Conservation (phyloP, 1,284 basidiomycete genomes). For the Veloboletus limbatus region DNA sequence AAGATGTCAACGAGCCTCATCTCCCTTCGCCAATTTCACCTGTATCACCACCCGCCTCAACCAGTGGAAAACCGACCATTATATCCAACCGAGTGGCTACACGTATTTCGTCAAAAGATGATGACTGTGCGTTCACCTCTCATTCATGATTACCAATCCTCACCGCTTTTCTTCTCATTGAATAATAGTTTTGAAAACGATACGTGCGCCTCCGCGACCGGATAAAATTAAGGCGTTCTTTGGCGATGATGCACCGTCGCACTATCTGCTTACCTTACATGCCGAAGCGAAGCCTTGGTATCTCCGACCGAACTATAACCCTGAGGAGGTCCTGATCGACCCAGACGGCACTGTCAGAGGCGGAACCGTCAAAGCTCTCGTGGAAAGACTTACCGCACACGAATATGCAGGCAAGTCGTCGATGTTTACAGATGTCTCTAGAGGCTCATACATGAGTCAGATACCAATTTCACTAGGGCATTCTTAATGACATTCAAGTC, state of each 20-base stretch:
- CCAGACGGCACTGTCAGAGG: constrained; percentile 67
- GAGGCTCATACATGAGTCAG: constrained; percentile 33
- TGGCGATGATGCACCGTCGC: constrained; percentile 52
- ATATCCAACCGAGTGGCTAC: background rate
- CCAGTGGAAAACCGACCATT: constrained; percentile 6
- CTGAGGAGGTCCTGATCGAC: constrained; percentile 65
- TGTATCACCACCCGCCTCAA: constrained; percentile 11
- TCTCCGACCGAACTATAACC: constrained; percentile 60
- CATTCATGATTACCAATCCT: background rate
- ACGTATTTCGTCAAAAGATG: constrained; percentile 12
- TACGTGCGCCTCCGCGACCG: constrained; percentile 22
- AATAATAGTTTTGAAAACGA: constrained; percentile 14
- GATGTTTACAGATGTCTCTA: background rate
- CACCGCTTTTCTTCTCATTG: background rate
- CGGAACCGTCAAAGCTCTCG: constrained; percentile 65
- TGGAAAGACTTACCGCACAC: constrained; percentile 73
- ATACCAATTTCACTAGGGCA: constrained; percentile 66
- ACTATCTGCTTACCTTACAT: constrained; percentile 40
- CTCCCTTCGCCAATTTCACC: constrained; percentile 5
- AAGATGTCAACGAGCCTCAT: constrained; percentile 3
- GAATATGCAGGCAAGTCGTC: constrained; percentile 49
- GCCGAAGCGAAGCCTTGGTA: constrained; percentile 61
- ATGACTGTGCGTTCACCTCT: constrained; percentile 14
- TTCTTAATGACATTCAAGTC: constrained; percentile 84
- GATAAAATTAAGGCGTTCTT: constrained; percentile 60